Base-by-base conservation (phyloP, 257 asterid genomes). In the Jaltomata sinuosa region DNA sequence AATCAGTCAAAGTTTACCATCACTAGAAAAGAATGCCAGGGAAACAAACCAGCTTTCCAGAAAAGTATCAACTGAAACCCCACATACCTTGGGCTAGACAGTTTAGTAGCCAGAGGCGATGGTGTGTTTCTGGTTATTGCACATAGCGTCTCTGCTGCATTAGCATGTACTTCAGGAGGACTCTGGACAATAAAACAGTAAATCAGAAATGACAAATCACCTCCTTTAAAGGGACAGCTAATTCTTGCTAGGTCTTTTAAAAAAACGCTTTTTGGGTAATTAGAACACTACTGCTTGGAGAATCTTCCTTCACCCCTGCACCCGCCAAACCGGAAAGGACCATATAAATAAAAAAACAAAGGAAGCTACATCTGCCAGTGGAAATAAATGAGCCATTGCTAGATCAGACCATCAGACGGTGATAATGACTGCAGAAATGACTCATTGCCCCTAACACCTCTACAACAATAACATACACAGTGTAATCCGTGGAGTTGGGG, bases 151-250 rank as follows among this genome's bases (percentile, higher is more conserved):
- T 97, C 99, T 79, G 99, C 98, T 80, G 98, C 94, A 91, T 97
- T 97, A 83, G 97, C 98, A 85, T 97, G 98, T 76, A 95, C 98
- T 90, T 97, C 99, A 83, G 98, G 95, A 86, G 96, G 86, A 89
- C 91, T 89, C 99, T 97, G 97, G 67, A 86, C 31, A 27, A 45
- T 54, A 84, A 83, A 45, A 85, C 27, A 84, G 45, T 52, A 86
- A 40, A 76, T 45, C 55, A 76, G 40, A 47, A 76, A 76, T 47
- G 59, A 27, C 14, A 74, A 47, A 74, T 74, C 38, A 74, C 57
- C 80, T 47, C 57, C 52, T 74, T 42, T 74, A 45, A 42, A 74
- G 52, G 80, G 80, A 22, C 42, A 74, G 38, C 38, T 74, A 74
- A 76, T 76, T 76, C 59, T 25, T 45, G 59, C 14, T 25, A 16